Percentiles rank a stretch among this genome's conserved stretches.
phyloP scores from a whole-genome alignment of 441 rosid species.

The Brassica hybrid region DNA sequence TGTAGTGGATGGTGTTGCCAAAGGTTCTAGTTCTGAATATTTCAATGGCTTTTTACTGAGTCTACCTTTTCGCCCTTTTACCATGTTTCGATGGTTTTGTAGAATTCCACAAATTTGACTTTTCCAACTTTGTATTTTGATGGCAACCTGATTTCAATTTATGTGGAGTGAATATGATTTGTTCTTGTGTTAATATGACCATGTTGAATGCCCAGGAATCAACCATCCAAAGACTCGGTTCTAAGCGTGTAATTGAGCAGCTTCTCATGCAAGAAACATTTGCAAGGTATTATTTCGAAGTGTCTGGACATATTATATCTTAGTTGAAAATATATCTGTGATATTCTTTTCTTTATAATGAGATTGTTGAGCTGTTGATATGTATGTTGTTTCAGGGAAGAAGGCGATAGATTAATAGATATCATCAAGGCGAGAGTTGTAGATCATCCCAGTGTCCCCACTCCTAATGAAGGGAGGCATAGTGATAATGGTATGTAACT shows the following conservation, averaged over 20 bases:
- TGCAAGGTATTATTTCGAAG: constrained; percentile 65
- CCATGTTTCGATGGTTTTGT: not conserved
- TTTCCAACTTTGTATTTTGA: not conserved
- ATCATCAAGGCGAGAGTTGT: constrained; percentile 79
- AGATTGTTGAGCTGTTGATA: constrained; percentile 28
- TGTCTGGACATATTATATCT: constrained; percentile 8
- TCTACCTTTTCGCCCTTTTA: constrained; percentile 2
- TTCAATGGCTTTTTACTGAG: constrained; percentile 17
- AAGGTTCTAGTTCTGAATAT: too few relatives aligned
- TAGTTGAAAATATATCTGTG: not conserved
- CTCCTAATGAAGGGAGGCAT: constrained; percentile 27
- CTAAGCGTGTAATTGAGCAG: constrained; percentile 75
- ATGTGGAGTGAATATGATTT: constrained; percentile 26
- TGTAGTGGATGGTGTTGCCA: not conserved
- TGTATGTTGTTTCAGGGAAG: constrained; percentile 73
- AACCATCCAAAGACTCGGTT: constrained; percentile 30
- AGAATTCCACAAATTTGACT: not conserved
- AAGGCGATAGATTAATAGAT: constrained; percentile 64
- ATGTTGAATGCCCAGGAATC: constrained; percentile 44
- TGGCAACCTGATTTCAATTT: constrained; percentile 23
- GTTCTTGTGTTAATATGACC: constrained; percentile 39
- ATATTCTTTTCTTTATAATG: not conserved
- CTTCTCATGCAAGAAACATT: constrained; percentile 82
- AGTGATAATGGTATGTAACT: constrained; percentile 51
- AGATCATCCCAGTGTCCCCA: constrained; percentile 45